Conservation (phyloP, 495 filamentous ascomycete genomes). For the Astrothelium subdiscretum region DNA sequence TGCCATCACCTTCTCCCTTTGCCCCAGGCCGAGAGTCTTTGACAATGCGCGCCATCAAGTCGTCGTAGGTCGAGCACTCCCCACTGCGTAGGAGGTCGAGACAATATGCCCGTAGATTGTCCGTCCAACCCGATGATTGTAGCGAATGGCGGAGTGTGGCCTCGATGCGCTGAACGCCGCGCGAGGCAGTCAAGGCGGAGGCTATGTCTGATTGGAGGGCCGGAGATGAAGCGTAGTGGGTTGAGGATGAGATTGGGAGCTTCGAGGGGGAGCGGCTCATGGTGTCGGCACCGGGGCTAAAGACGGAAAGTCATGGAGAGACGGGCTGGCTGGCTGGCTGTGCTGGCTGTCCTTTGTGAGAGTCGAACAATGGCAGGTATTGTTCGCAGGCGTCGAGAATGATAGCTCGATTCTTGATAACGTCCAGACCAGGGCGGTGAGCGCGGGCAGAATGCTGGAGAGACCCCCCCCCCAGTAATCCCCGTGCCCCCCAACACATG, state of each 20-base stretch:
- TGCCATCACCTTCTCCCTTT: not conserved
- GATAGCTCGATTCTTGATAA: too few relatives aligned
- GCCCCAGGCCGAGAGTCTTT: slow-evolving; percentile 9
- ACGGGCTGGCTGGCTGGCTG: too few relatives aligned
- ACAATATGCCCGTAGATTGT: slow-evolving; percentile 17
- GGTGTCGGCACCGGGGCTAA: not conserved
- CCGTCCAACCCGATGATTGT: slow-evolving; percentile 17
- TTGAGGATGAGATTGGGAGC: not conserved
- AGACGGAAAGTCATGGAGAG: not conserved
- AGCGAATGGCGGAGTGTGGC: slow-evolving; percentile 18
- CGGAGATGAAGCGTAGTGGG: not conserved
- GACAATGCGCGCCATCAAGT: slow-evolving; percentile 17
- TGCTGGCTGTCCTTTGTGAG: not conserved
- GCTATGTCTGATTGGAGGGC: not conserved
- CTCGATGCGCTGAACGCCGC: slow-evolving; percentile 19
- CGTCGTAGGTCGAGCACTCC: slow-evolving; percentile 19
- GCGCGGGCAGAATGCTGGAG: not conserved
- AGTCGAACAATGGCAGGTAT: not conserved
- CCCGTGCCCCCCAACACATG: too few relatives aligned
- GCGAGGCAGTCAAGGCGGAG: not conserved
- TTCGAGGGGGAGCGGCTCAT: not conserved
- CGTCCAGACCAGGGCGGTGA: too few relatives aligned
- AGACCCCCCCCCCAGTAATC: too few relatives aligned
- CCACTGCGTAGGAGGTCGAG: slow-evolving; percentile 21
- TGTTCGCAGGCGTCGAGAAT: not conserved